A percentile compares a stretch with the other conserved stretches of the same genome.
phyloP scores from a whole-genome alignment of 495 filamentous ascomycete genomes.

The Bathelium albidoporum region DNA sequence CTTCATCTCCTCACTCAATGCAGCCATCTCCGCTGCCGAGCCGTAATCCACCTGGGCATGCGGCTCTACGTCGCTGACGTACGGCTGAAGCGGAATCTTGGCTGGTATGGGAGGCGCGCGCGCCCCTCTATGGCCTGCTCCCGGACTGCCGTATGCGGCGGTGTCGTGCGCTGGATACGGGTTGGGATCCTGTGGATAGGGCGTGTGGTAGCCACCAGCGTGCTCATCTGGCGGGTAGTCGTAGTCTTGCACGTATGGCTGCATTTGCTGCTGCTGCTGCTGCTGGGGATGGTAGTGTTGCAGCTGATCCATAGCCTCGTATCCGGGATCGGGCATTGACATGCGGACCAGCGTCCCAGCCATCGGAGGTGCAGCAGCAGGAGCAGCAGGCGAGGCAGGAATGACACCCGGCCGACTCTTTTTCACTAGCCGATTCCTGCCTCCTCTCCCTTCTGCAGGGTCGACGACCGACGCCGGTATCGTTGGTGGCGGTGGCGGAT shows the following conservation, averaged over 20 bases:
- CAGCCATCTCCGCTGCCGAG: constrained; percentile 36
- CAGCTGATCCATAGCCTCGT: no score
- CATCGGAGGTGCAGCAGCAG: no score
- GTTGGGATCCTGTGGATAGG: background rate
- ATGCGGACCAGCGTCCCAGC: no score
- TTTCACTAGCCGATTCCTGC: background rate
- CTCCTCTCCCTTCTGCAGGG: background rate
- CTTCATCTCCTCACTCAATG: constrained; percentile 69
- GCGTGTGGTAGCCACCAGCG: no score
- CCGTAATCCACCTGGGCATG: constrained; percentile 23
- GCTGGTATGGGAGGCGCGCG: constrained; percentile 58
- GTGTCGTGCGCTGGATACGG: background rate
- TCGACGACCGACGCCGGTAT: background rate
- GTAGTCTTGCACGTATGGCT: no score
- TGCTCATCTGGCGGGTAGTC: no score
- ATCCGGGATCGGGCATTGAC: no score
- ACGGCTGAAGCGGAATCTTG: constrained; percentile 51
- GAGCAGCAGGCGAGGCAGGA: no score
- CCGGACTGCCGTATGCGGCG: background rate
- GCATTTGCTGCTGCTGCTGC: background rate
- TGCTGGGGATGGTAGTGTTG: background rate
- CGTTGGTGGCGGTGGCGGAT: background rate
- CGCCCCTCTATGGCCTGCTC: background rate
- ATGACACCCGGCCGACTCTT: background rate
- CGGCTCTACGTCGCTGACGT: constrained; percentile 11